A percentile compares a stretch with the other conserved stretches of the same genome.
These are phyloP conservation scores for Leccinum disarticulatum DNA, from an alignment of 768 basidiomycete species.

Conservation along the genomic window DNA sequence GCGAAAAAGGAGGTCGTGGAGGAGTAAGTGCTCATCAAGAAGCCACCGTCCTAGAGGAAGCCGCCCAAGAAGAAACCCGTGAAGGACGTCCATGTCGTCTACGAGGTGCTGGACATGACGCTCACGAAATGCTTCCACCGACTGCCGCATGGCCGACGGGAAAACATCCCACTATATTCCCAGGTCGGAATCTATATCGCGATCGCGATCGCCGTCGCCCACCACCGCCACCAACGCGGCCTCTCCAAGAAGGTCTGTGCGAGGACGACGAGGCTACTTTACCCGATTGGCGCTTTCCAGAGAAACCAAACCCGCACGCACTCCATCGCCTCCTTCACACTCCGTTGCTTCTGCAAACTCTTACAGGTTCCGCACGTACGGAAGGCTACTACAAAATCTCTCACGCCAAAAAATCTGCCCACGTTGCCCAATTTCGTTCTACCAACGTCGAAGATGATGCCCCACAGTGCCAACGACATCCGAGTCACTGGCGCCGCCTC, in stretches of 20 bases:
- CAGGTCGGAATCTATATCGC: conserved; percentile 37
- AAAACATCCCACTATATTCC: conserved; percentile 58
- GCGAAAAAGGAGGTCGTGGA: conserved; percentile 35
- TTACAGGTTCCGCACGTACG: conserved; percentile 85
- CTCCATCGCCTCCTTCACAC: conserved; percentile 37
- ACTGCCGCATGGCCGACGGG: conserved; percentile 78
- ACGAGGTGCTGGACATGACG: conserved; percentile 80
- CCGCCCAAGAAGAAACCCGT: conserved; percentile 29
- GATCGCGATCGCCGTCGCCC: conserved; percentile 51
- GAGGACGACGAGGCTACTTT: conserved; percentile 90
- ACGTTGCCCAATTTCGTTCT: conserved; percentile 82
- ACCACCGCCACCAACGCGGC: conserved; percentile 43
- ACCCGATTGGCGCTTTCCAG: conserved; percentile 42
- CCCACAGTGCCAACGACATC: neutral
- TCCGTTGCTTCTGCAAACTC: conserved; percentile 60
- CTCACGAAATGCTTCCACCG: conserved; percentile 84
- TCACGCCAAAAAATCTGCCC: conserved; percentile 85
- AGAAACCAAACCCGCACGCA: conserved; percentile 24
- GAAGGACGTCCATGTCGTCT: conserved; percentile 38
- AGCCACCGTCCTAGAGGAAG: conserved; percentile 35
- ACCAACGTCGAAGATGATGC: conserved; percentile 45
- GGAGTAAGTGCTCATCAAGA: conserved; percentile 38
- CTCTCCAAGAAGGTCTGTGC: conserved; percentile 58
- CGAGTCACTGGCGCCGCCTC: too few species aligned
- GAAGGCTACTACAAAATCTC: conserved; percentile 97